phyloP scores from a whole-genome alignment of 768 basidiomycete genomes.

The Sporobolomyces phaffii region DNA sequence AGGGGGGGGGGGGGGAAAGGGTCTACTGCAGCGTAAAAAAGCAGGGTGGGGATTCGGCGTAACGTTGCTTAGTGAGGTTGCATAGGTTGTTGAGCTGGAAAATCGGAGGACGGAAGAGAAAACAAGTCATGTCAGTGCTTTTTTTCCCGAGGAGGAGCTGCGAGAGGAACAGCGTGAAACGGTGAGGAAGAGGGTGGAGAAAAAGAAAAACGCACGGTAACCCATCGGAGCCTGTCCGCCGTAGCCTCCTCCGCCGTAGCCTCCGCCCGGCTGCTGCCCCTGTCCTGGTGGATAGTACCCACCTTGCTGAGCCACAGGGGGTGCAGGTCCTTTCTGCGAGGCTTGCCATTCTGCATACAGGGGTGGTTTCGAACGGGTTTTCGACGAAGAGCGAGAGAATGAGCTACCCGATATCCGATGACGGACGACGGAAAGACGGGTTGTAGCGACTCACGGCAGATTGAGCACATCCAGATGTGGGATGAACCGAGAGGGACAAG shows the following conservation, averaged over 20 bases:
- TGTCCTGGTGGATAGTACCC: constrained; percentile 5
- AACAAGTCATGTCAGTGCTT: too few relatives aligned
- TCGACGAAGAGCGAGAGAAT: too few relatives aligned
- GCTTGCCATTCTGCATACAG: constrained; percentile 23
- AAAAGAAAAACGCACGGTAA: constrained; percentile 7
- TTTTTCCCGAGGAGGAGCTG: too few relatives aligned
- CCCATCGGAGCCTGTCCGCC: constrained; percentile 13
- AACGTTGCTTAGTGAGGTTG: constrained; percentile 8
- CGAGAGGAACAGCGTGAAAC: too few relatives aligned
- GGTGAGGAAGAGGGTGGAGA: too few relatives aligned
- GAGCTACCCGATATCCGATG: too few relatives aligned
- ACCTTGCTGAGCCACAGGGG: constrained; percentile 15
- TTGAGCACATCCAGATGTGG: constrained; percentile 29
- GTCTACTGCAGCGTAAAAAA: too few relatives aligned
- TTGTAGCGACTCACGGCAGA: constrained; percentile 14
- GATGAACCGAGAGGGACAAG: constrained; percentile 19
- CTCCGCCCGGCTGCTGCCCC: background rate
- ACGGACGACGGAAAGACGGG: too few relatives aligned
- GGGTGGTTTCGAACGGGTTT: too few relatives aligned
- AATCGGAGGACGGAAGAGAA: background rate
- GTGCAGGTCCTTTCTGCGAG: constrained; percentile 16
- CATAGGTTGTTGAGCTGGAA: constrained; percentile 16
- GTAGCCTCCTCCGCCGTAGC: constrained; percentile 15
- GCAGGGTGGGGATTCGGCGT: too few relatives aligned
- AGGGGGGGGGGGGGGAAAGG: too few relatives aligned